These are phyloP conservation scores for Nakazawaea ambrosiae DNA, from an alignment of 805 yeast species.

Conservation along the genomic window DNA sequence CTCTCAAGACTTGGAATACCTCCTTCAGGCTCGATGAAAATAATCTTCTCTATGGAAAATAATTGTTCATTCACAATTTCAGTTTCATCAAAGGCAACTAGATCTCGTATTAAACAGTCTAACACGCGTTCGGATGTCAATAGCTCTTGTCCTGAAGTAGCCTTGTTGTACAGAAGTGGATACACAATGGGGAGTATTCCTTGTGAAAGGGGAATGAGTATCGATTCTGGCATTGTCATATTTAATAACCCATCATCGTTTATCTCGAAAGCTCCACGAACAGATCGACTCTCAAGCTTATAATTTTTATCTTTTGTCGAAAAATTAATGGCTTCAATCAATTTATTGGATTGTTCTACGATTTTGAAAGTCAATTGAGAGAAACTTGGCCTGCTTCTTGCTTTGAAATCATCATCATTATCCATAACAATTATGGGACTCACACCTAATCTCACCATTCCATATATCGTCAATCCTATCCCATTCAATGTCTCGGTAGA, in stretches of 20 bases:
- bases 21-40: conserved; percentile 74
- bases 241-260: conserved; percentile 12
- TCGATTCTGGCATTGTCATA: conserved; percentile 27
- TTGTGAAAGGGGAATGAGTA: conserved; percentile 34
- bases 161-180: conserved; percentile 43
- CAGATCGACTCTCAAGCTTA: conserved; percentile 20
- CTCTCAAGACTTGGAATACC: conserved; percentile 90
- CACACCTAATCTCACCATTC: conserved; percentile 58
- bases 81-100: conserved; percentile 20
- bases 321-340: conserved; percentile 15
- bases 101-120: conserved; percentile 28
- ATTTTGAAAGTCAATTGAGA: conserved; percentile 13
- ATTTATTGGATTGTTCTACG: conserved; percentile 17
- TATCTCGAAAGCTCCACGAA: conserved; percentile 32
- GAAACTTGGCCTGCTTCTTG: conserved; percentile 4
- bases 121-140: conserved; percentile 33
- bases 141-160: conserved; percentile 22
- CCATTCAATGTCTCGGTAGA: conserved; percentile 29
- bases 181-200: conserved; percentile 55
- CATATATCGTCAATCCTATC: conserved; percentile 48
- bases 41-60: conserved; percentile 70
- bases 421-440: conserved; percentile 67
- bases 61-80: conserved; percentile 14
- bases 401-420: conserved; percentile 17
- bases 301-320: conserved; percentile 11